These are phyloP conservation scores for Fusarium ambrosium DNA, from an alignment of 2,329 filamentous ascomycete species.

Conservation along the genomic window DNA sequence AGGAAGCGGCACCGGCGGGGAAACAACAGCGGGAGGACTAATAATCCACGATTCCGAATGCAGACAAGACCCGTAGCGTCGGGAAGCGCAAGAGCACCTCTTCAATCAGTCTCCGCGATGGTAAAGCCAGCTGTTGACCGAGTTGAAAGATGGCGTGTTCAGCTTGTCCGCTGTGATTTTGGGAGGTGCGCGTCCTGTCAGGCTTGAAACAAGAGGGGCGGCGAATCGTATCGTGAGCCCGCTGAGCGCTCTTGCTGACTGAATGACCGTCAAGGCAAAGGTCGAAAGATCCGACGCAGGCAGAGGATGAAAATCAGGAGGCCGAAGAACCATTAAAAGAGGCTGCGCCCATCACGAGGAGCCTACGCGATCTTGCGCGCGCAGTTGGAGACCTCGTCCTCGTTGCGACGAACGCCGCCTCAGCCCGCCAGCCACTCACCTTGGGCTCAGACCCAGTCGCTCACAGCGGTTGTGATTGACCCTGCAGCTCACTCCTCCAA, in stretches of 20 bases:
- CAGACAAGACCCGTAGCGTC: conserved; percentile 1
- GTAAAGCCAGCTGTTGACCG: conserved; percentile 6
- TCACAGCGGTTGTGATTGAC: not conserved
- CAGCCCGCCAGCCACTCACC: conserved; percentile 25
- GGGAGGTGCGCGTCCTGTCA: conserved; percentile 7
- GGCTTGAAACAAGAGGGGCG: conserved; percentile 30
- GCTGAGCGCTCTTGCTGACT: conserved; percentile 11
- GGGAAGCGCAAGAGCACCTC: not conserved
- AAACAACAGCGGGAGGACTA: conserved; percentile 10
- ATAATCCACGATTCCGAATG: conserved; percentile 11
- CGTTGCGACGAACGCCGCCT: conserved; percentile 20
- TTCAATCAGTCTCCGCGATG: not conserved
- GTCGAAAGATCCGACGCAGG: not conserved
- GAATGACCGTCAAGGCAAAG: conserved; percentile 14
- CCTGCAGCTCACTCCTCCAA: conserved; percentile 9
- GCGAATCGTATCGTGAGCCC: conserved; percentile 10
- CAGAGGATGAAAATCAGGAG: conserved; percentile 3
- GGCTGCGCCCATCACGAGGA: conserved; percentile 43
- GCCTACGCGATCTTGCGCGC: conserved; percentile 34
- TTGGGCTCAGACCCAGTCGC: conserved; percentile 7
- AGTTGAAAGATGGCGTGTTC: conserved; percentile 7
- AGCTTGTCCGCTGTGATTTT: conserved; percentile 14
- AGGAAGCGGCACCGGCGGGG: conserved; percentile 14
- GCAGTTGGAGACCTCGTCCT: conserved; percentile 22
- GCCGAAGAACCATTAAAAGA: conserved; percentile 21